Evolutionary conservation across 768 basidiomycete species (phyloP).

Genomic region (Tulasnella sp.): DNA sequence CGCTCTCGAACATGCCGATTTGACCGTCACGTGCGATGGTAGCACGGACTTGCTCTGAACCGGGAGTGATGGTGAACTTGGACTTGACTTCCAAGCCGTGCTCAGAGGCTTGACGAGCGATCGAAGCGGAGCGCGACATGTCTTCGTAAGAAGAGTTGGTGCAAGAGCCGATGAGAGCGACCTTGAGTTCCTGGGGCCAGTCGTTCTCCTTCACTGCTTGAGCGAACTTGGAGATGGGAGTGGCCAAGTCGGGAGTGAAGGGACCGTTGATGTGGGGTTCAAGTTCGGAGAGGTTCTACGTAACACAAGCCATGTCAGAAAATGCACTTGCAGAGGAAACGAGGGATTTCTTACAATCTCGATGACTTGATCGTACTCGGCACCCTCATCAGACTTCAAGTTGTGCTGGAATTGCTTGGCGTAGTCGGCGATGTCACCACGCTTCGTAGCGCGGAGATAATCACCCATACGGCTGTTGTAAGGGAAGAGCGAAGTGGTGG

Average conservation of each 20-base stretch:
- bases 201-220: conserved; percentile 84
- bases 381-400: conserved; percentile 74
- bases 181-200: conserved; percentile 96
- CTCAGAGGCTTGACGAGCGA: conserved; percentile 76
- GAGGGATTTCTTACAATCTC: conserved; percentile 59
- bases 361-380: conserved; percentile 90
- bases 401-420: conserved; percentile 86
- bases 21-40: conserved; percentile 96
- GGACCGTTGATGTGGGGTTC: conserved; percentile 99
- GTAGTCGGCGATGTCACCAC: conserved; percentile 77
- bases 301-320: not conserved
- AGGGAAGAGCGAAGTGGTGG: conserved; percentile 97
- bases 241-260: conserved; percentile 99
- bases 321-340: not conserved
- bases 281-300: conserved; percentile 85
- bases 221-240: conserved; percentile 94
- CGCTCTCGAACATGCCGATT: conserved; percentile 76
- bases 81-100: conserved; percentile 87
- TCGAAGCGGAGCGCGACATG: conserved; percentile 95
- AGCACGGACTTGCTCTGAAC: conserved; percentile 96
- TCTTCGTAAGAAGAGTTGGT: conserved; percentile 99
- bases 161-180: conserved; percentile 97
- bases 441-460: conserved; percentile 94
- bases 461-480: conserved; percentile 92
- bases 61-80: conserved; percentile 96